These are phyloP conservation scores for Prunus dulcis DNA, from an alignment of 306 rosid genomes.

Conservation along the genomic window DNA sequence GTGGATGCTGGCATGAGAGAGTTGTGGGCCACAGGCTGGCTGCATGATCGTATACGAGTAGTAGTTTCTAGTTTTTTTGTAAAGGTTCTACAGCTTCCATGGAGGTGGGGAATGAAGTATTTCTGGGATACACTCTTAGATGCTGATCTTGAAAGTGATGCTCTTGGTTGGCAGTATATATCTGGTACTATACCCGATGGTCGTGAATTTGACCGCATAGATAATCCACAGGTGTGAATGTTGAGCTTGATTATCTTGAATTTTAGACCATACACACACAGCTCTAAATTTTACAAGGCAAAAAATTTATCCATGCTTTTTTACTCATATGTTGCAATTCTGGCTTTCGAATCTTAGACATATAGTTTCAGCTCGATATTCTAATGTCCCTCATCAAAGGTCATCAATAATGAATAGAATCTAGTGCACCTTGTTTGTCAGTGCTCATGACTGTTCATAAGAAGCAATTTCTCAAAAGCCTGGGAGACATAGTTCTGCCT, in stretches of 20 bases:
- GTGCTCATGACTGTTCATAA: constrained; percentile 1
- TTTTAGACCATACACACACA: constrained; percentile 4
- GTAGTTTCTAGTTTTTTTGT: constrained; percentile 95
- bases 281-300: background rate
- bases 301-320: constrained; percentile 12
- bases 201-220: constrained; percentile 86
- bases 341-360: constrained; percentile 4
- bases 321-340: background rate
- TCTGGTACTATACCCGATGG: constrained; percentile 89
- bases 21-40: constrained; percentile 98
- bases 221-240: constrained; percentile 85
- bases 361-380: background rate
- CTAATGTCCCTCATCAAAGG: background rate
- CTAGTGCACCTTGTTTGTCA: constrained; percentile 5
- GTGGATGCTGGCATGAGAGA: constrained; percentile 99
- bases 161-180: constrained; percentile 98
- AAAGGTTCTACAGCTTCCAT: constrained; percentile 94
- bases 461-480: background rate
- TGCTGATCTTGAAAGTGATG: constrained; percentile 94
- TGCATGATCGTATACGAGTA: constrained; percentile 89
- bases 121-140: constrained; percentile 99
- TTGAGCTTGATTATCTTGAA: constrained; percentile 14
- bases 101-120: constrained; percentile 99
- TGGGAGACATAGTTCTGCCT: background rate
- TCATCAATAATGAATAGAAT: constrained; percentile 3